Conservation (phyloP, 768 basidiomycete genomes). For the Phallus indusiatus region DNA sequence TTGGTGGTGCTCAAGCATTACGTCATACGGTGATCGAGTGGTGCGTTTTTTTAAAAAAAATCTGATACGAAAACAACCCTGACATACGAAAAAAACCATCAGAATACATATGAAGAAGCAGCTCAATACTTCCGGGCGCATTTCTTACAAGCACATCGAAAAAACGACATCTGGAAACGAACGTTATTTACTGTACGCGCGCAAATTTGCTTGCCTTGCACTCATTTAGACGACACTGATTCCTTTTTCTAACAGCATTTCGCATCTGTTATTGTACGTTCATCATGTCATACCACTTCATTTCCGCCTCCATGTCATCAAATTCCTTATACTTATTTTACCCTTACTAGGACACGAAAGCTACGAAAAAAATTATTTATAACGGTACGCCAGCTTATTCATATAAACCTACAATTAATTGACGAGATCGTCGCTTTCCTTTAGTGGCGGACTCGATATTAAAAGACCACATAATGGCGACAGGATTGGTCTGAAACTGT, state of each 20-base stretch:
- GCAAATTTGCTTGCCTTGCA: background rate
- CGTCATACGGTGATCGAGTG: slow-evolving; percentile 7
- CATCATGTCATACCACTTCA: background rate
- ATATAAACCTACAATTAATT: background rate
- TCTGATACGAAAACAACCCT: background rate
- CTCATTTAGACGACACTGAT: background rate
- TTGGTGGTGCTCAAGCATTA: background rate
- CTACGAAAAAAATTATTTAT: slow-evolving; percentile 13
- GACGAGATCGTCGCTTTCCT: background rate
- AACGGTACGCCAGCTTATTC: slow-evolving; percentile 3
- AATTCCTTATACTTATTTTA: background rate
- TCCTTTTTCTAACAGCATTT: slow-evolving; percentile 9
- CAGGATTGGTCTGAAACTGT: slow-evolving; percentile 9
- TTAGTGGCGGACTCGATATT: slow-evolving; percentile 13
- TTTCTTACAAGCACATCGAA: slow-evolving; percentile 14
- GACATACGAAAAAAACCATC: background rate
- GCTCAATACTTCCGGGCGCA: slow-evolving; percentile 16
- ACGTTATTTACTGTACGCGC: slow-evolving; percentile 11
- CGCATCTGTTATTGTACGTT: slow-evolving; percentile 10
- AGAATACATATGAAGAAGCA: slow-evolving; percentile 14
- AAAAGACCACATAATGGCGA: slow-evolving; percentile 12
- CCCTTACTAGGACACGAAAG: slow-evolving; percentile 12
- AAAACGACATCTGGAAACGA: slow-evolving; percentile 11
- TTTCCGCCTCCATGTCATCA: background rate
- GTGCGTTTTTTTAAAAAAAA: background rate